Conservation (phyloP, 768 basidiomycete genomes). For the Harrya chromipes region DNA sequence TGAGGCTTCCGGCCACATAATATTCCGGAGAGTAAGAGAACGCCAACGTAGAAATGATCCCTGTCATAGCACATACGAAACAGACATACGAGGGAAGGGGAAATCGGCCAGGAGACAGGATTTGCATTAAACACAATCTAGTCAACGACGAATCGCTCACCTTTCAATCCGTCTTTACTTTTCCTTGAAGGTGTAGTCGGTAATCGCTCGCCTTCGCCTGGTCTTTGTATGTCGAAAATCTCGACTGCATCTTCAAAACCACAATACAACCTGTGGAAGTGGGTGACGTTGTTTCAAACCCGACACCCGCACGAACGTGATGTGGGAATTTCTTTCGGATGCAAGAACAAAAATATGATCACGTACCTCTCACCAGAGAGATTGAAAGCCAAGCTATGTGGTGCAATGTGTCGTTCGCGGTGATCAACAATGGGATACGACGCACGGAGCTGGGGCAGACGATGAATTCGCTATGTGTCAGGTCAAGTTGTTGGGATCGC, state of each 20-base stretch:
- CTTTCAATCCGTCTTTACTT: slow-evolving; percentile 85
- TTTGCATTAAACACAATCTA: background rate
- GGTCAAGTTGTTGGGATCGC: slow-evolving; percentile 14
- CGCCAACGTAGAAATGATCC: slow-evolving; percentile 82
- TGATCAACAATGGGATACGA: slow-evolving; percentile 93
- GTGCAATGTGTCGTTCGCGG: slow-evolving; percentile 86
- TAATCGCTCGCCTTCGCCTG: slow-evolving; percentile 71
- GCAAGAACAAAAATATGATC: background rate
- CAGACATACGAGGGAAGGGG: background rate
- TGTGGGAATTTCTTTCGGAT: background rate
- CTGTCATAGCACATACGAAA: slow-evolving; percentile 36
- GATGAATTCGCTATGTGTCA: background rate
- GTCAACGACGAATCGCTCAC: slow-evolving; percentile 34
- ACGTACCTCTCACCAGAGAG: slow-evolving; percentile 57
- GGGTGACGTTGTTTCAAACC: background rate
- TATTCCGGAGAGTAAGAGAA: slow-evolving; percentile 66
- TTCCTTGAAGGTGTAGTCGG: slow-evolving; percentile 71
- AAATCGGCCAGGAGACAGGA: background rate
- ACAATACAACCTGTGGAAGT: slow-evolving; percentile 61
- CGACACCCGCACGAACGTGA: background rate
- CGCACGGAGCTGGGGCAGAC: slow-evolving; percentile 67
- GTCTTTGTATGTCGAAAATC: slow-evolving; percentile 70
- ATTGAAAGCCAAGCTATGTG: slow-evolving; percentile 82
- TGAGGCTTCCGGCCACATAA: slow-evolving; percentile 79
- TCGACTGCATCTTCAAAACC: slow-evolving; percentile 86